Conservation (phyloP, 306 rosid genomes). For the Pyrus bretschneideri region DNA sequence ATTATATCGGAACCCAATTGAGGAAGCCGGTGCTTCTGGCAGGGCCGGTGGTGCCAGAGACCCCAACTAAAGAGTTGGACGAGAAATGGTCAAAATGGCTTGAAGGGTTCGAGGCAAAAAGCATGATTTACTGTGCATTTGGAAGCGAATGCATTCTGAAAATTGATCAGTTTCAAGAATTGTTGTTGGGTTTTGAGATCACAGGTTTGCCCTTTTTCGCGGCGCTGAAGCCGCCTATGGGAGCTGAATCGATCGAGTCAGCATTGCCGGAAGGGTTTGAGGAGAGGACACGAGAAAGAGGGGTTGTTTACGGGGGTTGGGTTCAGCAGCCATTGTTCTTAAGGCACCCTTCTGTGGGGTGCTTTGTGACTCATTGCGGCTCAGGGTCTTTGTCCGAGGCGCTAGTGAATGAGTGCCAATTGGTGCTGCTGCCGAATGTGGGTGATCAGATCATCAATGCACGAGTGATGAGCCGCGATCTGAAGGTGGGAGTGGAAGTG, state of each 20-base stretch:
- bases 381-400: slow-evolving; percentile 63
- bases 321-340: slow-evolving; percentile 53
- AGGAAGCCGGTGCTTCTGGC: slow-evolving; percentile 45
- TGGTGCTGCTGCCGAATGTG: slow-evolving; percentile 45
- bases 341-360: slow-evolving; percentile 65
- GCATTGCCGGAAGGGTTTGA: slow-evolving; percentile 55
- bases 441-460: slow-evolving; percentile 58
- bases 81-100: slow-evolving; percentile 53
- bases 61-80: slow-evolving; percentile 28
- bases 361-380: slow-evolving; percentile 79
- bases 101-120: slow-evolving; percentile 26
- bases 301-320: slow-evolving; percentile 61
- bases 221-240: slow-evolving; percentile 46
- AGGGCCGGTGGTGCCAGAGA: slow-evolving; percentile 38
- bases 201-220: slow-evolving; percentile 48
- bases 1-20: slow-evolving; percentile 30
- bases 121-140: slow-evolving; percentile 53
- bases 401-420: slow-evolving; percentile 39
- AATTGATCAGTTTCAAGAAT: slow-evolving; percentile 41
- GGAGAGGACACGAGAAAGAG: slow-evolving; percentile 44
- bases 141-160: slow-evolving; percentile 48
- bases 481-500: slow-evolving; percentile 58
- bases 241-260: slow-evolving; percentile 27
- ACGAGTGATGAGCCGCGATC: slow-evolving; percentile 37
- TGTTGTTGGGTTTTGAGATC: slow-evolving; percentile 63